Conservation (phyloP, 768 basidiomycete genomes). For the Lactarius pseudohatsudake region DNA sequence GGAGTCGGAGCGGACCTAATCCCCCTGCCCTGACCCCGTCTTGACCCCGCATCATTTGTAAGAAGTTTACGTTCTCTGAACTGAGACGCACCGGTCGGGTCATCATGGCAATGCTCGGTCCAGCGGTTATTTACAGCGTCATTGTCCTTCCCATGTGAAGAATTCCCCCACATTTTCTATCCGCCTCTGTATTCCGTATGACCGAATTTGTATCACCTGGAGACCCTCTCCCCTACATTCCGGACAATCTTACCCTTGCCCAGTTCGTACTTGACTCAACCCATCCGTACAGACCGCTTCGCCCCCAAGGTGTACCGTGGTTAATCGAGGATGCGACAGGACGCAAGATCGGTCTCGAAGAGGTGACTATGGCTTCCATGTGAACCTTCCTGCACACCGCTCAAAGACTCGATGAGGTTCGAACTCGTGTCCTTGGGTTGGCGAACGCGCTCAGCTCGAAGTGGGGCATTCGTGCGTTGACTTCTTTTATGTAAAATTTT, state of each 20-base stretch:
- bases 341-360: slow-evolving; percentile 37
- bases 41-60: background rate
- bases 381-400: background rate
- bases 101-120: background rate
- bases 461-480: slow-evolving; percentile 38
- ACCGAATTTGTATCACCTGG: slow-evolving; percentile 23
- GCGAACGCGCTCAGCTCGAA: slow-evolving; percentile 40
- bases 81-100: background rate
- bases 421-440: slow-evolving; percentile 39
- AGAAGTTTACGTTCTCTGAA: background rate
- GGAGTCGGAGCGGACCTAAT: background rate
- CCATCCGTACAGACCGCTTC: slow-evolving; percentile 26
- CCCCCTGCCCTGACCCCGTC: background rate
- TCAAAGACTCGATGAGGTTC: slow-evolving; percentile 34
- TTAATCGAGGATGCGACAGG: slow-evolving; percentile 45
- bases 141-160: background rate
- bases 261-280: slow-evolving; percentile 32
- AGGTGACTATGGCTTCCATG: slow-evolving; percentile 33
- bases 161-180: background rate
- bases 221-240: slow-evolving; percentile 21
- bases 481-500: background rate
- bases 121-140: background rate
- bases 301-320: slow-evolving; percentile 36
- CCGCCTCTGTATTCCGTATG: slow-evolving; percentile 15
- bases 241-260: slow-evolving; percentile 31